phyloP scores from a whole-genome alignment of 2,329 filamentous ascomycete species.

The Periconia digitata region DNA sequence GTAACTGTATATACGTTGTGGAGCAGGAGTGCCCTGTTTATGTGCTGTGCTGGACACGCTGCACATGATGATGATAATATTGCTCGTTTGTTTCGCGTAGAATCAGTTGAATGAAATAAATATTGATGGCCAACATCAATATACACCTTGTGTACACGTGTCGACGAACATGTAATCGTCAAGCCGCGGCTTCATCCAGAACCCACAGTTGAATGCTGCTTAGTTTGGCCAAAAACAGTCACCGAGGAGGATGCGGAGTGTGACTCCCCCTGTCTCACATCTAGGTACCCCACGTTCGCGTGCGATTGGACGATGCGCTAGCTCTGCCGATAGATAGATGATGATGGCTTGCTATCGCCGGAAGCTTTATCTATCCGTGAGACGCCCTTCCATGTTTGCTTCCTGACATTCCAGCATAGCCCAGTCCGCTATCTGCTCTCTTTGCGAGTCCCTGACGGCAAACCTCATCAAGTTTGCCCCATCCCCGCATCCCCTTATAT shows the following conservation, averaged over 20 bases:
- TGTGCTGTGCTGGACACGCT: neutral
- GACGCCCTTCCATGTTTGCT: slow-evolving; percentile 1
- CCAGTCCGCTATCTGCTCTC: neutral
- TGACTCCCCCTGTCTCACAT: slow-evolving; percentile 14
- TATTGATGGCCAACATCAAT: too few relatives aligned
- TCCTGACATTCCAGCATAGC: neutral
- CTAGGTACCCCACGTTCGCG: slow-evolving; percentile 23
- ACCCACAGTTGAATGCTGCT: too few relatives aligned
- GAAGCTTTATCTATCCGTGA: slow-evolving; percentile 7
- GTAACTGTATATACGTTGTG: slow-evolving; percentile 9
- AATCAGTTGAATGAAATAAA: too few relatives aligned
- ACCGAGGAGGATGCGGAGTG: slow-evolving; percentile 10
- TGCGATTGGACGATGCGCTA: slow-evolving; percentile 26
- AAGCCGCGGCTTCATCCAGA: neutral
- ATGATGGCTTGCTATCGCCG: slow-evolving; percentile 5
- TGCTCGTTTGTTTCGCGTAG: too few relatives aligned
- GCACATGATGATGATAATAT: too few relatives aligned
- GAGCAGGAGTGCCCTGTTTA: too few relatives aligned
- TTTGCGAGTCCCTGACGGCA: neutral
- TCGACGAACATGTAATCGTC: neutral
- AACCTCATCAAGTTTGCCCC: neutral
- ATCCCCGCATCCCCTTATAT: slow-evolving; percentile 2
- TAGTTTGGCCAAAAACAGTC: slow-evolving; percentile 7
- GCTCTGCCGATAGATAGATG: neutral
- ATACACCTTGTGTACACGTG: neutral